Base-by-base conservation (phyloP, 129 eudicot species). In the Oenanthe sinensis region DNA sequence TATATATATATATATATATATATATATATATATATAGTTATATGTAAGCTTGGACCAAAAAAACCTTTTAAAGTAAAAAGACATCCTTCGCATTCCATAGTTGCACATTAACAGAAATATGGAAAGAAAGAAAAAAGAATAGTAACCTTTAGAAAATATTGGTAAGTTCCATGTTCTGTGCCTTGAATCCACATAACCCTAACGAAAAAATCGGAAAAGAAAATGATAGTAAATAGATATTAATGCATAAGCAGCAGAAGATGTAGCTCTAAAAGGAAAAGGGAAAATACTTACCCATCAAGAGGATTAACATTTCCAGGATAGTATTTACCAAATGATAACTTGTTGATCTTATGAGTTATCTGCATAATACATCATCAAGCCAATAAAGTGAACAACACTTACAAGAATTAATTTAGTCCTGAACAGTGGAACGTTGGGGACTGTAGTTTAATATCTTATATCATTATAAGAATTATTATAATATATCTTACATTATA, bases 271-370 rank as follows among this genome's bases (percentile, higher is more conserved):
- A 12, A 28, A 60, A 33, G 65, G 28, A 58, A 12, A 77, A 43
- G 75, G 9, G 3, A 70, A 81, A 83, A 24, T 42, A 71, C 79
- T 78, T 91, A 95, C 98, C 96, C 91, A 79, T 95, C 98, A 75
- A 95, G 92, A 63, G 98, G 98, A 86, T 95, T 95, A 54, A 91
- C 87, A 46, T 88, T 76, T 81, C 97, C 98, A 26, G 98, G 98
- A 87, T 88, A 87, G 72, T 88, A 79, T 19, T 85, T 92, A 79
- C 98, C 98, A 79, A 91, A 95, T 55, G 97, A 62, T 90, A 95
- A 83, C 80, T 87, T 91, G 84, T 95, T 90, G 77, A 95, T 95
- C 89, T 70, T 88, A 84, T 95, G 98, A 83, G 91, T 91, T 83
- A 95, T 91, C 98, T 95, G 96, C 85, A 82, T 19, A 17, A 77